Percentiles rank a stretch among this genome's conserved stretches.
These are phyloP conservation scores for Triticum urartu DNA, from an alignment of 176 grass and related monocot species.

Conservation along the genomic window DNA sequence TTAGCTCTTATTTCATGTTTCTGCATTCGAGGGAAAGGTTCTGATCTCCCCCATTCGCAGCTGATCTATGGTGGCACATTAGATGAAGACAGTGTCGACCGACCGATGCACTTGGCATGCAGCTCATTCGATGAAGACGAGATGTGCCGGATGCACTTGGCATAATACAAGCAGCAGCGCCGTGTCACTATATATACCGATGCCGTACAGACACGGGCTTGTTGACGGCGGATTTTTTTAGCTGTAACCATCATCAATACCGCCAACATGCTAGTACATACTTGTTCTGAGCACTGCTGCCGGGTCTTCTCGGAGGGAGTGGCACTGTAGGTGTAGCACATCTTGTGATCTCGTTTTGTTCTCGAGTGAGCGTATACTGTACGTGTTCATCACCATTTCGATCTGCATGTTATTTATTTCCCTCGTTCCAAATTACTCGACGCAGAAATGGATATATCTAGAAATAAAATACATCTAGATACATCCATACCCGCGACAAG, in stretches of 20 bases:
- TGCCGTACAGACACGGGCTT: background rate
- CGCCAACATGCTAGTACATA: background rate
- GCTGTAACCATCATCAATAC: background rate
- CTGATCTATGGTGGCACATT: no score
- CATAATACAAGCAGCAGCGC: background rate
- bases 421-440: no score
- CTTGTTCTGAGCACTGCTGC: background rate
- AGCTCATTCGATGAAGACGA: background rate
- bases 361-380: background rate
- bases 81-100: no score
- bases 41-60: no score
- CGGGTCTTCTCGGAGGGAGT: background rate
- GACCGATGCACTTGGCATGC: background rate
- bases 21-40: background rate
- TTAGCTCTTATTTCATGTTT: background rate
- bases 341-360: background rate
- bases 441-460: no score
- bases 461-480: no score
- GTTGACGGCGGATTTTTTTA: background rate
- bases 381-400: background rate
- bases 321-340: background rate
- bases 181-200: background rate
- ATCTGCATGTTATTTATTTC: background rate
- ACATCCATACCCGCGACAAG: no score
- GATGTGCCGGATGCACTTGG: background rate